Percentiles rank a stretch among this genome's conserved stretches.
Evolutionary conservation across 2,329 filamentous ascomycete species (phyloP).

Genomic region (Fusarium sp.): DNA sequence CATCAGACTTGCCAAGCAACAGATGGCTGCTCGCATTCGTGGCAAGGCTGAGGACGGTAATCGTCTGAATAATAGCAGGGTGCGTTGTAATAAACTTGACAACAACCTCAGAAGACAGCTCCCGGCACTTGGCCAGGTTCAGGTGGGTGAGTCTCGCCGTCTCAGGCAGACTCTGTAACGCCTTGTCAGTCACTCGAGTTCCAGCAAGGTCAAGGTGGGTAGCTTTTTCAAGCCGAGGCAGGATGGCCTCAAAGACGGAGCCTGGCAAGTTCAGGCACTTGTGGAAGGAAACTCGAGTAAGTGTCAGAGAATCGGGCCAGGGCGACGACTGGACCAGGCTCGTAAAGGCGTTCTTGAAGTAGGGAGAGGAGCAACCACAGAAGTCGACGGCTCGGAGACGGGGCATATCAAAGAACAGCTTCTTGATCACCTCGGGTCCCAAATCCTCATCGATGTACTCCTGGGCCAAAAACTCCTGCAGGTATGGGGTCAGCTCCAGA

Average conservation of each 20-base stretch:
- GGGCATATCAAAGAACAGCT: slow-evolving; percentile 75
- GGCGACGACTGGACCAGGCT: slow-evolving; percentile 61
- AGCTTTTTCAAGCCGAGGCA: slow-evolving; percentile 75
- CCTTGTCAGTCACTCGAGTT: slow-evolving; percentile 78
- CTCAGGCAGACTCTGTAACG: slow-evolving; percentile 75
- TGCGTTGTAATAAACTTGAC: slow-evolving; percentile 78
- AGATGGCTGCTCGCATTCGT: slow-evolving; percentile 79
- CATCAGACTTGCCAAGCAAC: slow-evolving; percentile 72
- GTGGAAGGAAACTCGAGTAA: slow-evolving; percentile 79
- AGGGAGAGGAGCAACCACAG: slow-evolving; percentile 76
- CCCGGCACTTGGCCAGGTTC: slow-evolving; percentile 80
- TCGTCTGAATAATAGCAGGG: slow-evolving; percentile 70
- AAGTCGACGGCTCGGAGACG: slow-evolving; percentile 77
- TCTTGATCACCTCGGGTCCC: slow-evolving; percentile 72
- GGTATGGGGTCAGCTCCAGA: slow-evolving; percentile 75
- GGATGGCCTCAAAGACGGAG: slow-evolving; percentile 72
- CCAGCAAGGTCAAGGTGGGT: slow-evolving; percentile 85
- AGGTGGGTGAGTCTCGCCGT: slow-evolving; percentile 80
- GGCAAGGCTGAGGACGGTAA: slow-evolving; percentile 79
- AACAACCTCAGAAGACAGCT: slow-evolving; percentile 72
- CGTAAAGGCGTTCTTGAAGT: slow-evolving; percentile 74
- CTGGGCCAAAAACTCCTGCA: slow-evolving; percentile 82
- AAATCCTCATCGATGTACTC: slow-evolving; percentile 85
- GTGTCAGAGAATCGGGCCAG: slow-evolving; percentile 65
- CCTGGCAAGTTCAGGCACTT: slow-evolving; percentile 79